phyloP scores from a whole-genome alignment of 345 rosid species.

The Cardamine resedifolia region DNA sequence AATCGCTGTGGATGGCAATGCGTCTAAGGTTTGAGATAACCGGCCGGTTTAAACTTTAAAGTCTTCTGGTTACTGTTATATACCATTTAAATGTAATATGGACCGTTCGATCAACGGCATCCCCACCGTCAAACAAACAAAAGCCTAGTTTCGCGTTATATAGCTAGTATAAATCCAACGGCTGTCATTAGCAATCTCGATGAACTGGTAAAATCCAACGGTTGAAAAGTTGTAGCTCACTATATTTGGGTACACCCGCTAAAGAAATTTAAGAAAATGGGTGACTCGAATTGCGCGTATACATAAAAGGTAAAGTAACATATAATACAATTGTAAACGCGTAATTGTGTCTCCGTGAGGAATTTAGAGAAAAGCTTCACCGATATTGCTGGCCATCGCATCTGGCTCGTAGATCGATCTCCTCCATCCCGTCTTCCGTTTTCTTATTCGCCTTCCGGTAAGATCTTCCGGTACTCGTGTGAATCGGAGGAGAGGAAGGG shows the following conservation, averaged over 20 bases:
- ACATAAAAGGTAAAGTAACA: not conserved
- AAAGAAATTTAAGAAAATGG: not conserved
- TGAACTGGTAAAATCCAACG: not conserved
- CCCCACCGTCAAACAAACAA: not conserved
- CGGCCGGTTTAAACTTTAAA: too few species aligned
- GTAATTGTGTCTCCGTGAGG: constrained; percentile 15
- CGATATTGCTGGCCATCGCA: constrained; percentile 20
- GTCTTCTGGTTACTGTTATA: too few species aligned
- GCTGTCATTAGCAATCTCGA: not conserved
- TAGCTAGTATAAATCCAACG: not conserved
- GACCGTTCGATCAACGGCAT: constrained; percentile 1
- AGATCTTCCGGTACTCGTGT: constrained; percentile 50
- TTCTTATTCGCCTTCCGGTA: constrained; percentile 43
- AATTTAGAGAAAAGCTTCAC: constrained; percentile 19
- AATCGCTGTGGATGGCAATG: too few species aligned
- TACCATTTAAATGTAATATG: not conserved
- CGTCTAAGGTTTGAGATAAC: too few species aligned
- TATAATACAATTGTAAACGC: constrained; percentile 4
- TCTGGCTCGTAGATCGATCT: constrained; percentile 31
- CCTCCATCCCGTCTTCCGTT: constrained; percentile 17
- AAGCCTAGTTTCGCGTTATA: not conserved
- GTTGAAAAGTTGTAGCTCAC: not conserved
- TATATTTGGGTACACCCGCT: not conserved
- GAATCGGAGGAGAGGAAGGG: constrained; percentile 43
- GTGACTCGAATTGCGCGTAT: not conserved